Evolutionary conservation across 2,329 filamentous ascomycete species (phyloP).

Genomic region (Tolypocladium tundrense): DNA sequence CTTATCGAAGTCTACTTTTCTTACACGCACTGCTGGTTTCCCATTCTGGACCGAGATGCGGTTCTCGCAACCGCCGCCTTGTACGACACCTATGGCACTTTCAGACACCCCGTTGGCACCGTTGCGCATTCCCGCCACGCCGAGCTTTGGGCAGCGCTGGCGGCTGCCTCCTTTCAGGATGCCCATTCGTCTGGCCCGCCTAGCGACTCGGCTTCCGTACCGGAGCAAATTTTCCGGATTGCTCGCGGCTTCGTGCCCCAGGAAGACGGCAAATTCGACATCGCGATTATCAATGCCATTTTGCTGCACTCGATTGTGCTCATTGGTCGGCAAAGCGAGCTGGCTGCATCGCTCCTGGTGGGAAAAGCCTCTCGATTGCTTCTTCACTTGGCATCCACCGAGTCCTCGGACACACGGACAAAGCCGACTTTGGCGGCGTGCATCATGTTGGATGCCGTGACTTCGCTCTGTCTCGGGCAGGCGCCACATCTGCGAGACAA

Average conservation of each 20-base stretch:
- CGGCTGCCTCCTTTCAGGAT: slow-evolving; percentile 47
- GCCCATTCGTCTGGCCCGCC: slow-evolving; percentile 12
- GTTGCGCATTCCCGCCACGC: slow-evolving; percentile 33
- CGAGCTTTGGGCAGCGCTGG: slow-evolving; percentile 49
- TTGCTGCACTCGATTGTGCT: slow-evolving; percentile 53
- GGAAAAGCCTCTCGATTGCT: slow-evolving; percentile 47
- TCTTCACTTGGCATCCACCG: slow-evolving; percentile 15
- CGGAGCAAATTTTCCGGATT: slow-evolving; percentile 35
- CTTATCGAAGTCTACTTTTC: slow-evolving; percentile 65
- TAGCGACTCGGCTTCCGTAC: slow-evolving; percentile 1
- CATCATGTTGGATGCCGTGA: slow-evolving; percentile 42
- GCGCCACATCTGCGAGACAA: not conserved
- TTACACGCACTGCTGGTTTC: slow-evolving; percentile 68
- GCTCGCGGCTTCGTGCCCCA: slow-evolving; percentile 38
- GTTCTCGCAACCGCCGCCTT: slow-evolving; percentile 38
- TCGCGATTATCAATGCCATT: slow-evolving; percentile 26
- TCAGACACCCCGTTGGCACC: slow-evolving; percentile 14
- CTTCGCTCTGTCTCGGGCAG: not conserved
- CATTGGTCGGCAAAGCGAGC: slow-evolving; percentile 45
- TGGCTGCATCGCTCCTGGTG: slow-evolving; percentile 52
- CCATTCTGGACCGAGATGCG: slow-evolving; percentile 58
- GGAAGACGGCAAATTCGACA: slow-evolving; percentile 35
- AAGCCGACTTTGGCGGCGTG: slow-evolving; percentile 37
- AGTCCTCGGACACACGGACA: slow-evolving; percentile 2
- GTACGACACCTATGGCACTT: slow-evolving; percentile 27